Conservation (phyloP, 192 early-diverging fungal genomes). For the Dissophora globulifera region DNA sequence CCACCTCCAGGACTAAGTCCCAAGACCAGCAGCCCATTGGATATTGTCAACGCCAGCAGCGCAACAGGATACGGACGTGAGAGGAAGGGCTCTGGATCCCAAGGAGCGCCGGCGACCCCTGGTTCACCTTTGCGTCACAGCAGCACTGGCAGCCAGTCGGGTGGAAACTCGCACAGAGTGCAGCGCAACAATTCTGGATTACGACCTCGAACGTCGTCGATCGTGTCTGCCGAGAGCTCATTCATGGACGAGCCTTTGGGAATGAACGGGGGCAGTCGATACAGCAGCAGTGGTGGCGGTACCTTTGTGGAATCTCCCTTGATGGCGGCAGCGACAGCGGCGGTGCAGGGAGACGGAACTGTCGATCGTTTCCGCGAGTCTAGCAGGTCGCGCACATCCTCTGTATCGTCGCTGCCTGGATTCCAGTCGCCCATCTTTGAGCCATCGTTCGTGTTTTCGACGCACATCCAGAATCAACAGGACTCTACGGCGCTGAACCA, state of each 20-base stretch:
- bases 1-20: constrained; percentile 37
- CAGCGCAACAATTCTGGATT: constrained; percentile 12
- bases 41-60: not conserved
- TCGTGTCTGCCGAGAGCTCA: not conserved
- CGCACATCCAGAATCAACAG: constrained; percentile 8
- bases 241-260: constrained; percentile 12
- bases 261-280: not conserved
- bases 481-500: not conserved
- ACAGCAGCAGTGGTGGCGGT: no score
- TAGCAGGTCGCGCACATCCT: constrained; percentile 34
- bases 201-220: constrained; percentile 21
- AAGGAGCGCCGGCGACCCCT: not conserved
- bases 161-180: not conserved
- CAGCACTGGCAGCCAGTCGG: no score
- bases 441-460: constrained; percentile 18
- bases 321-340: no score
- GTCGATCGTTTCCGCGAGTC: not conserved
- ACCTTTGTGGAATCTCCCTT: no score
- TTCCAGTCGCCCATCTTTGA: constrained; percentile 41
- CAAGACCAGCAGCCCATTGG: constrained; percentile 3
- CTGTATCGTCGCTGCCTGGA: constrained; percentile 33
- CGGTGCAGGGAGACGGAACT: no score
- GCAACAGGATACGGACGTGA: constrained; percentile 17
- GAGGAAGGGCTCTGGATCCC: constrained; percentile 9
- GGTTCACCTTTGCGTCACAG: constrained; percentile 11